Evolutionary conservation across 2,329 filamentous ascomycete species (phyloP).

Genomic region (Colletotrichum lentis): DNA sequence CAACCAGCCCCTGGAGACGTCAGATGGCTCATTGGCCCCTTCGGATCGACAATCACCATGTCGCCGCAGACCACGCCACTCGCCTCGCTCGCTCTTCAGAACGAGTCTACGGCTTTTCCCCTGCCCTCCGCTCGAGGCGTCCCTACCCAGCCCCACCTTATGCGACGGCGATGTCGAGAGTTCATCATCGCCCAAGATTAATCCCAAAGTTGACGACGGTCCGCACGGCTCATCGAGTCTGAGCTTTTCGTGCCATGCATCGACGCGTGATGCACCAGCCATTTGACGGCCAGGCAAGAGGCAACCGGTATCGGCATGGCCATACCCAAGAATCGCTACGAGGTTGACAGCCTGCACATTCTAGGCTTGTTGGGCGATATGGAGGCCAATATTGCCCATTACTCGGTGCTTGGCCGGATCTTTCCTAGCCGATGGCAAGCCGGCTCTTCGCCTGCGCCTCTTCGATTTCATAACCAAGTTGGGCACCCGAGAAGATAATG

Average conservation of each 20-base stretch:
- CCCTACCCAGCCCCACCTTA: background rate
- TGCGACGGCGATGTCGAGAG: background rate
- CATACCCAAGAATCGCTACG: slow-evolving; percentile 38
- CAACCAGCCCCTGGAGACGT: slow-evolving; percentile 2
- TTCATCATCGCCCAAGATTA: background rate
- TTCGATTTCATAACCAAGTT: background rate
- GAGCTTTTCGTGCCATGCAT: slow-evolving; percentile 20
- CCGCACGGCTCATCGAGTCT: background rate
- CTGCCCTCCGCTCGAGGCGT: slow-evolving; percentile 16
- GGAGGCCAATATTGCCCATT: background rate
- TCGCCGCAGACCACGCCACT: background rate
- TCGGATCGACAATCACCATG: background rate
- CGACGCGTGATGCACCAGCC: slow-evolving; percentile 40
- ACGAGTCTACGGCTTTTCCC: slow-evolving; percentile 8
- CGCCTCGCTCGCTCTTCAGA: background rate
- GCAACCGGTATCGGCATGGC: slow-evolving; percentile 35
- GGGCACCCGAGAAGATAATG: background rate
- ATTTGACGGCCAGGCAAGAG: slow-evolving; percentile 21
- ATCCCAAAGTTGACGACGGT: background rate
- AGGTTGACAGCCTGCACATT: slow-evolving; percentile 1
- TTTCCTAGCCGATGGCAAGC: background rate
- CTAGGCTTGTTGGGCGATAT: background rate
- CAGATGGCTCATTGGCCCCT: background rate
- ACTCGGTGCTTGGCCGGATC: background rate
- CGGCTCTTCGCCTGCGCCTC: background rate